These are phyloP conservation scores for Viridothelium virens DNA, from an alignment of 495 filamentous ascomycete genomes.

Conservation along the genomic window DNA sequence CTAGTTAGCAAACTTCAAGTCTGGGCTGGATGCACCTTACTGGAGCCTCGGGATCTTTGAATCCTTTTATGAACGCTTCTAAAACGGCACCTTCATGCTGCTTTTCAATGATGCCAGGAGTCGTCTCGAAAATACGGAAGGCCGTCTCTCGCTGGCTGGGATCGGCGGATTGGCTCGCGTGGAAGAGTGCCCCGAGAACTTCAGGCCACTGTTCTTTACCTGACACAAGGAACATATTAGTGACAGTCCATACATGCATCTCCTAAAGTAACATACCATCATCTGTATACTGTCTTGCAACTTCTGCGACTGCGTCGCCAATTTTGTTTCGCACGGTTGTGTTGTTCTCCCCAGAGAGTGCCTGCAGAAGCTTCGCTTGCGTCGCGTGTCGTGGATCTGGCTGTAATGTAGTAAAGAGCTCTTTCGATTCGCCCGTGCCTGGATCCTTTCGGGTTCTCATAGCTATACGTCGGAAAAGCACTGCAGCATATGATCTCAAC, in stretches of 20 bases:
- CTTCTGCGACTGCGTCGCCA: conserved; percentile 89
- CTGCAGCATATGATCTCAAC: conserved; percentile 82
- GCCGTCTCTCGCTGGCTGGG: conserved; percentile 77
- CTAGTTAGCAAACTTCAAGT: not conserved
- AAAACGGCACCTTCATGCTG: conserved; percentile 84
- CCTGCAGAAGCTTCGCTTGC: conserved; percentile 69
- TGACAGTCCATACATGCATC: not conserved
- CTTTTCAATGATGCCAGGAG: conserved; percentile 91
- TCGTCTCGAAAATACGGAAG: conserved; percentile 89
- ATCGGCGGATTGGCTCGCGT: conserved; percentile 75
- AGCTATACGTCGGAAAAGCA: conserved; percentile 89
- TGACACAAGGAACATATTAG: conserved; percentile 33
- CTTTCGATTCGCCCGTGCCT: conserved; percentile 59
- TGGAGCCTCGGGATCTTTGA: conserved; percentile 75
- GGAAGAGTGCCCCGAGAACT: conserved; percentile 75
- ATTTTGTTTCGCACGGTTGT: conserved; percentile 82
- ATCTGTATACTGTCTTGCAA: conserved; percentile 90
- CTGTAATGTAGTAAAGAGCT: conserved; percentile 71
- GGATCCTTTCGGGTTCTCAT: conserved; percentile 74
- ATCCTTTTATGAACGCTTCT: conserved; percentile 77
- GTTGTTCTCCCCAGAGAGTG: conserved; percentile 61
- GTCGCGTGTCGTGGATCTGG: conserved; percentile 67
- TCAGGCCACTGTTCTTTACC: conserved; percentile 78
- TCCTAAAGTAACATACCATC: conserved; percentile 48
- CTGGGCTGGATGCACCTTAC: conserved; percentile 43